These are phyloP conservation scores for Amaranthus cruentus DNA, from an alignment of 148 eudicot genomes.

Conservation along the genomic window DNA sequence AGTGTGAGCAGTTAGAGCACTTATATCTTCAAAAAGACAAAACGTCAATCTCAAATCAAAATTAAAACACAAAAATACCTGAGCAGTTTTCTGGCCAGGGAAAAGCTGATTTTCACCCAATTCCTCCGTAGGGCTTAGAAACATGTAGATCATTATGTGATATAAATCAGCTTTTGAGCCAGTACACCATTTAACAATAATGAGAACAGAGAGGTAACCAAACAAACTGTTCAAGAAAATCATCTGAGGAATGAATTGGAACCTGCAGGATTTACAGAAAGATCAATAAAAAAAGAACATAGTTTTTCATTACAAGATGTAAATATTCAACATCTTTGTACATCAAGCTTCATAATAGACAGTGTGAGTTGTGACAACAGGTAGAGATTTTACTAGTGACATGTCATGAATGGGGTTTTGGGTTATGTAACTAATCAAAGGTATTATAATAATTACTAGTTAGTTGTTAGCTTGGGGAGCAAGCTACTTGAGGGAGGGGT, in stretches of 20 bases:
- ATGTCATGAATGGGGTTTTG: too few species aligned
- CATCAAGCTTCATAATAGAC: neutral
- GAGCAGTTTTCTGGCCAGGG: slow-evolving; percentile 68
- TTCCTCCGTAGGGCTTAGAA: slow-evolving; percentile 77
- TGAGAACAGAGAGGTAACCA: slow-evolving; percentile 53
- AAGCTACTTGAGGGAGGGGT: too few species aligned
- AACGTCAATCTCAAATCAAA: neutral
- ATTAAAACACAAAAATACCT: slow-evolving; percentile 39
- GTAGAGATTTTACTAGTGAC: neutral
- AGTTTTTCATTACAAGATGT: neutral
- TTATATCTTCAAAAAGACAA: neutral
- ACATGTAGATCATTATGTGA: slow-evolving; percentile 59
- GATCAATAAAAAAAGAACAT: neutral
- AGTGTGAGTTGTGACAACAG: neutral
- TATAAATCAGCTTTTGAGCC: slow-evolving; percentile 63
- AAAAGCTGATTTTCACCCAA: slow-evolving; percentile 92
- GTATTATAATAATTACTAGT: too few species aligned
- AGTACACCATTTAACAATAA: slow-evolving; percentile 54
- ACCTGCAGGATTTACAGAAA: slow-evolving; percentile 30
- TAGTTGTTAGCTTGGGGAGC: too few species aligned
- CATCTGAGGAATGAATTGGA: slow-evolving; percentile 53
- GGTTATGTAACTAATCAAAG: too few species aligned
- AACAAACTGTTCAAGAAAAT: slow-evolving; percentile 57
- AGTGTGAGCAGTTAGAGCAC: neutral
- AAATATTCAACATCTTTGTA: neutral